Base-by-base conservation (phyloP, 2,329 filamentous ascomycete species). In the Elsinoe australis region DNA sequence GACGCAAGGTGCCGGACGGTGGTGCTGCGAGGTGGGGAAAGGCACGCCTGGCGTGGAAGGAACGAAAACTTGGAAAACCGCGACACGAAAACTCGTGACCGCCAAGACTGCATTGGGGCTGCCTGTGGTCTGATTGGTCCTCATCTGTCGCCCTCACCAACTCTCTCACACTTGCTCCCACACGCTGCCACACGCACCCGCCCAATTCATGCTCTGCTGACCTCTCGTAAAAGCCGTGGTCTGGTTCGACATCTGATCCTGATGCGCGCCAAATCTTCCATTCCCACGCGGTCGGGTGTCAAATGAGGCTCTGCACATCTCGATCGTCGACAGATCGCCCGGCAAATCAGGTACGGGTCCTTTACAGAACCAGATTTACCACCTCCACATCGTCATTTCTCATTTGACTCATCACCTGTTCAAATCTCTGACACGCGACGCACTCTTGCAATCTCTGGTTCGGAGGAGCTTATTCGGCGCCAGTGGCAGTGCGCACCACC, bases 381-480 rank as follows among this genome's bases (percentile, higher is more conserved):
- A 17, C 8, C 15, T 26, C 21, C 24, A 18, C 21, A 7, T 21
- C 39, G 24, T 32, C 39, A 32, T 44, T 9, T 10, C 39, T 44
- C 39, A 44, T 44, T 44, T 44, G 39, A 44, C 39, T 32, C 24
- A 17, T 19, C 39, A 44, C 7, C 24, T 17, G 26, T 44, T 44
- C 39, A n/a, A n/a, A 44, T 44, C 28, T 44, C 39, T 44, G 39
- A 44, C 39, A 44, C 39, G 39, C 39, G 39, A 44, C 28, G 17
- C 14, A 18, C 15, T 21, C 21, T 24, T 18, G 12, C n/a, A 31
- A 32, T 31, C 24, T 44, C 39, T 44, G 39, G 39, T 44, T 31
- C 24, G 14, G 39, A 44, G 17, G 22, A 44, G 15, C 26, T 44
- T 26, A 29, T 28, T 32, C 39, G 7, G 26, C 26, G 26, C 26